Base-by-base conservation (phyloP, 1,284 basidiomycete genomes). In the Tilletia caries region DNA sequence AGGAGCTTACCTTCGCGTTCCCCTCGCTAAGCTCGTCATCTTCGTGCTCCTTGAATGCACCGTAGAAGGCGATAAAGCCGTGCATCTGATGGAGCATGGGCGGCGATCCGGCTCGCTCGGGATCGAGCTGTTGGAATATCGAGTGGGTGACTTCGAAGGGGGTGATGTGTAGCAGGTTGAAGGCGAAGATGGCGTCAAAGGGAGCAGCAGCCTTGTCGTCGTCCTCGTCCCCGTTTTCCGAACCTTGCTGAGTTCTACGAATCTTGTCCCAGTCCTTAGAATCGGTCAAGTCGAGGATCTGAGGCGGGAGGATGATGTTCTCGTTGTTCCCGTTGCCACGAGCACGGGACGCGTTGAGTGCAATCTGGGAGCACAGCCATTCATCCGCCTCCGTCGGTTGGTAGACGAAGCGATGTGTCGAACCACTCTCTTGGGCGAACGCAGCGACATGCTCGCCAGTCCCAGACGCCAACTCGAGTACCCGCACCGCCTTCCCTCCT, bases 31-130 rank as follows among this genome's bases (percentile, higher is more conserved):
- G 73, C 37, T 66, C 72, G 2, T 25, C 23, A 0, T 72, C 75
- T 2, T 73, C 58, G 3, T 33, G 37, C 46, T 78, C 70, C 65
- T 76, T 78, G 67, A 78, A 78, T 0, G 76, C 74, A 1, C 76
- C 76, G 48, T 78, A 78, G 37, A 78, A 68, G 15, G 75, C 75
- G 25, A 76, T 68, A 66, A 71, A 76, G 1, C 75, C 75, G 23
- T 69, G 2, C 6, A 20, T 8, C 6, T 52, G 66, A 15, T 52
- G 48, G 27, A 76, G 66, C 1, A 75, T 27, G 23, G 66, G 70
- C 3, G 65, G 5, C 15, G 37, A 41, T 15, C 15, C 10, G 37
- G 1, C 1, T 15, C 15, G 37, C 37, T 72, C 64, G 18, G 75
- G 46, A 2, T 72, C 41, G 29, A 62, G 32, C 25, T 75, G 74